A percentile compares a stretch with the other conserved stretches of the same genome.
Evolutionary conservation across 768 basidiomycete species (phyloP).

Genomic region (Agrocybe praecox): DNA sequence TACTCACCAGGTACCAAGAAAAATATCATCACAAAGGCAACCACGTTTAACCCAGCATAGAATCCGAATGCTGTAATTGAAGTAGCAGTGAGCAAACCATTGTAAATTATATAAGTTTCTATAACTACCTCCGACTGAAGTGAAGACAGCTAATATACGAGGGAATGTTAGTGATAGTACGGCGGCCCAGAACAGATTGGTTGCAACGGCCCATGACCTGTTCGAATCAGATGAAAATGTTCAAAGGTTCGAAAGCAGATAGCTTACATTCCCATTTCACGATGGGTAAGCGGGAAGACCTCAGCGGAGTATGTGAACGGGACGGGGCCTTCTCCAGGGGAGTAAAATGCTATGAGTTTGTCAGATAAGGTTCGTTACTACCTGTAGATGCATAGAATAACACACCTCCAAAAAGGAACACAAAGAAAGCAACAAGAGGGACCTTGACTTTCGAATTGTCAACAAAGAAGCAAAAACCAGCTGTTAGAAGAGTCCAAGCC

Average conservation of each 20-base stretch:
- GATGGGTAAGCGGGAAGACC: conserved; percentile 83
- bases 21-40: conserved; percentile 54
- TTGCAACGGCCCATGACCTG: conserved; percentile 59
- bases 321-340: conserved; percentile 88
- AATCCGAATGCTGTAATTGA: conserved; percentile 49
- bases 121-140: conserved; percentile 37
- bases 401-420: conserved; percentile 46
- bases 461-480: conserved; percentile 73
- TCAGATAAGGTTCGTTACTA: not conserved
- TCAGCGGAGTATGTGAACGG: conserved; percentile 92
- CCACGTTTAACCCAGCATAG: conserved; percentile 50
- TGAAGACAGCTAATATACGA: conserved; percentile 48
- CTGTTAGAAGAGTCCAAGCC: conserved; percentile 72
- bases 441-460: conserved; percentile 38
- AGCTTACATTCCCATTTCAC: conserved; percentile 62
- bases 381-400: conserved; percentile 19
- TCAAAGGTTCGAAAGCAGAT: conserved; percentile 33
- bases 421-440: conserved; percentile 41
- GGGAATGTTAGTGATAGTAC: conserved; percentile 63
- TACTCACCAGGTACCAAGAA: conserved; percentile 47
- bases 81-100: not conserved
- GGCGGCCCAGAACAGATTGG: conserved; percentile 53
- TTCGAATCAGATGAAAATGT: conserved; percentile 21
- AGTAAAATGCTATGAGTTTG: conserved; percentile 56
- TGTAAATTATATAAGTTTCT: not conserved